These are phyloP conservation scores for Millerago galiae DNA, from an alignment of 805 yeast genomes.

Conservation along the genomic window DNA sequence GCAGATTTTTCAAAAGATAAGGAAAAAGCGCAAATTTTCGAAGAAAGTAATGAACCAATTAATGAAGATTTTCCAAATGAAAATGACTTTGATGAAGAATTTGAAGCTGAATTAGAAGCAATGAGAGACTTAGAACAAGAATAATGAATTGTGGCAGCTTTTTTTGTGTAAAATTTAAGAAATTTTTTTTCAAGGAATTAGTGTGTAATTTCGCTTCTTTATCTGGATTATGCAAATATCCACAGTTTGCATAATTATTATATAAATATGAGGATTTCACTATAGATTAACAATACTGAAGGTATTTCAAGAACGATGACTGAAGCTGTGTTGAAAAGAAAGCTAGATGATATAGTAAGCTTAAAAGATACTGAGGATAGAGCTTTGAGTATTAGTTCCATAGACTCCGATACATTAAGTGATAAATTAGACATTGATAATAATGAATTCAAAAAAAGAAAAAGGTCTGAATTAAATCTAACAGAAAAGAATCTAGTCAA, in stretches of 20 bases:
- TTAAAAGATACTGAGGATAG: constrained; percentile 12
- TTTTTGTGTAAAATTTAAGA: no score
- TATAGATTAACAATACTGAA: no score
- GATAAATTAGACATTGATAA: constrained; percentile 14
- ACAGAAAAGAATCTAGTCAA: constrained; percentile 11
- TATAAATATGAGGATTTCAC: no score
- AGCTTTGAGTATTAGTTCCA: constrained; percentile 18
- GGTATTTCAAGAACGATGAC: neutral
- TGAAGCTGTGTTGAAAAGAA: constrained; percentile 15
- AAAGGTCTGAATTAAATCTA: constrained; percentile 7
- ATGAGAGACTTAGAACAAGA: constrained; percentile 9
- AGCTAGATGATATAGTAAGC: constrained; percentile 1
- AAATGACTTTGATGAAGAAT: constrained; percentile 8
- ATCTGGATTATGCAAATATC: neutral
- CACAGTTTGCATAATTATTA: no score
- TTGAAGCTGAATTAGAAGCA: constrained; percentile 21
- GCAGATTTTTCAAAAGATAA: neutral
- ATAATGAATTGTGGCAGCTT: neutral
- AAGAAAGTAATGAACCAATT: neutral
- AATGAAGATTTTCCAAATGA: neutral
- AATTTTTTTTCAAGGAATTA: no score
- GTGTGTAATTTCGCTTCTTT: neutral
- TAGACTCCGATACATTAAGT: constrained; percentile 14
- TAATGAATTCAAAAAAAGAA: neutral
- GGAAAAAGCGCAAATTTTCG: neutral